Evolutionary conservation across 495 filamentous ascomycete species (phyloP).

Genomic region (Immersiella caudata): DNA sequence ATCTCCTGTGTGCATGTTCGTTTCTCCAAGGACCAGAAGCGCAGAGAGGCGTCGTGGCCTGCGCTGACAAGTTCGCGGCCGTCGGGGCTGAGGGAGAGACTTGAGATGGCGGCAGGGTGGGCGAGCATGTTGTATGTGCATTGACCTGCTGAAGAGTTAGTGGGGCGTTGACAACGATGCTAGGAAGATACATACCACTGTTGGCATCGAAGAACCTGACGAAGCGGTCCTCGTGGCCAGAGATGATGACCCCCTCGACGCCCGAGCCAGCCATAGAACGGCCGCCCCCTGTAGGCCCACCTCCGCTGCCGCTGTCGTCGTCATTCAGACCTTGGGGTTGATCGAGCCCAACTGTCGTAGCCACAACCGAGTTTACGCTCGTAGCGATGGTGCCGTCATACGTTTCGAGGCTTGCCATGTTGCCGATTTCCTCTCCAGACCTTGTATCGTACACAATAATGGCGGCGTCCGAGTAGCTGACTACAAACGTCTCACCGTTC

Average conservation of each 20-base stretch:
- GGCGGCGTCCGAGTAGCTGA: conserved; percentile 85
- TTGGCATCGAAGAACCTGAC: conserved; percentile 98
- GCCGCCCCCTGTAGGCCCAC: conserved; percentile 79
- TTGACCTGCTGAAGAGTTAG: conserved; percentile 73
- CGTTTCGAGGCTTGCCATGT: conserved; percentile 90
- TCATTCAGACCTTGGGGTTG: conserved; percentile 57
- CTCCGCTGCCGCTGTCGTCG: conserved; percentile 54
- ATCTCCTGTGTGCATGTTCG: conserved; percentile 92
- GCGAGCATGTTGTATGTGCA: conserved; percentile 98
- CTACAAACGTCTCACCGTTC: conserved; percentile 89
- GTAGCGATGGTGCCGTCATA: conserved; percentile 84
- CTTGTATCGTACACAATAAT: conserved; percentile 90
- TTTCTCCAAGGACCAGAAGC: conserved; percentile 98
- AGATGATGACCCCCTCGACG: conserved; percentile 90
- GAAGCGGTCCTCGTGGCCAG: conserved; percentile 91
- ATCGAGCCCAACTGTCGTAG: conserved; percentile 79
- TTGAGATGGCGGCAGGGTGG: conserved; percentile 88
- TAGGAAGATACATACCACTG: conserved; percentile 70
- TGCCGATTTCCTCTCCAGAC: conserved; percentile 86
- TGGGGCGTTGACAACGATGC: background rate
- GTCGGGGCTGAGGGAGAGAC: conserved; percentile 86
- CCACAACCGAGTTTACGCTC: conserved; percentile 88
- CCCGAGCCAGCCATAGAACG: conserved; percentile 60
- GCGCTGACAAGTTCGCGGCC: conserved; percentile 93
- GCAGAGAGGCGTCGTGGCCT: conserved; percentile 89